A percentile compares a stretch with the other conserved stretches of the same genome.
These are phyloP conservation scores for Apiospora kogelbergensis DNA, from an alignment of 2,329 filamentous ascomycete species.

Conservation along the genomic window DNA sequence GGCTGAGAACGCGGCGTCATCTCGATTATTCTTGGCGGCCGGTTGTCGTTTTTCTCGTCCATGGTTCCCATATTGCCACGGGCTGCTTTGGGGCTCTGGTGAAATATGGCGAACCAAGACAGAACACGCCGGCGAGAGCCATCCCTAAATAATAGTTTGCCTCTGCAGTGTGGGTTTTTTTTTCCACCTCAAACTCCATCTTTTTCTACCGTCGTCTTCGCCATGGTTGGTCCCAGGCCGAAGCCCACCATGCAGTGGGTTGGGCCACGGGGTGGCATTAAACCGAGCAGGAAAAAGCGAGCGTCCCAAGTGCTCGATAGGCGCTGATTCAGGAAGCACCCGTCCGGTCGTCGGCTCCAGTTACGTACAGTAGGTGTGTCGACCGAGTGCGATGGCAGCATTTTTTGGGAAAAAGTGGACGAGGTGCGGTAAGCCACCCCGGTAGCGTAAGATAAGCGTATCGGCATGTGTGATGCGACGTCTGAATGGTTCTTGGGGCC, in stretches of 20 bases:
- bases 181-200: neutral
- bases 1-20: neutral
- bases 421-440: neutral
- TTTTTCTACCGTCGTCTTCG: neutral
- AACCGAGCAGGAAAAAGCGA: neutral
- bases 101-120: neutral
- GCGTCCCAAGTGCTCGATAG: neutral
- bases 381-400: neutral
- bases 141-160: neutral
- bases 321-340: neutral
- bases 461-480: neutral
- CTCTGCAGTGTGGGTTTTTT: neutral
- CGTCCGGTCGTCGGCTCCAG: neutral
- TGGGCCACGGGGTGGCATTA: conserved; percentile 4
- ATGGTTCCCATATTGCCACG: neutral
- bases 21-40: neutral
- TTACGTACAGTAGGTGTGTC: conserved; percentile 2
- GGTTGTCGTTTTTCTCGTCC: neutral
- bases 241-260: neutral
- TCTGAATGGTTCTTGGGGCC: neutral
- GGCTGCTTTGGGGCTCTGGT: neutral
- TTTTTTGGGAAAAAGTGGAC: neutral
- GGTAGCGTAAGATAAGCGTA: conserved; percentile 3
- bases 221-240: neutral
- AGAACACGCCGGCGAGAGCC: neutral